Base-by-base conservation (phyloP, 257 asterid genomes). In the Cinchona pubescens region DNA sequence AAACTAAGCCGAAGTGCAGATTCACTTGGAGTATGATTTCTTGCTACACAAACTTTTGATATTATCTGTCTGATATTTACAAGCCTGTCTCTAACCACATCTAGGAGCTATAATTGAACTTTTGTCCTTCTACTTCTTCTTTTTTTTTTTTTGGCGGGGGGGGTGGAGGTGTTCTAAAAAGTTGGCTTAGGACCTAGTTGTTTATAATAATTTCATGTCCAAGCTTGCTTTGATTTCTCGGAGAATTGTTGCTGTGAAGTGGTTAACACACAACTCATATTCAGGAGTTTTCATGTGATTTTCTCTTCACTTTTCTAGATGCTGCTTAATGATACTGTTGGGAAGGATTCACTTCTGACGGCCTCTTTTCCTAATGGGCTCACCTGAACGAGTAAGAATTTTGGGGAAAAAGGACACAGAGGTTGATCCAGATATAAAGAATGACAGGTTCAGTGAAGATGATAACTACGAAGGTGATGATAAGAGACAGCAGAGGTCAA, bases 381-480 rank as follows among this genome's bases (percentile, higher is more conserved):
- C 97, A 65, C 92, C 96, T 67, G 92, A 85, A 67, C 83, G 77
- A 51, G 43, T n/a, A 60, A 86, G 90, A 88, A 79, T 78, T 80
- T 86, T 84, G 29, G 61, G 38, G 79, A 85, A 85, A 74, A 86
- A 77, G 76, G 94, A 85, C n/a, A 71, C 72, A 27, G 94, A 86
- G 70, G 88, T 85, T 82, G 94, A 90, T 80, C 69, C 82, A 79
- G 97, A 91, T 82, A 86, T 81, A 49, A 88, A 87, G 84, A 82
- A 83, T 80, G 98, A 92, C 68, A 80, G 69, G 71, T 88, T 81
- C 79, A 85, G 86, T 79, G 96, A 89, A 60, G 96, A 83, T 40
- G 92, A 87, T 53, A 92, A 86, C 35, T 82, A 87, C 92, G 86
- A 85, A 55, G 85, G 87, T 60, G 90, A 86, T 74, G 92, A 82